phyloP scores from a whole-genome alignment of 768 basidiomycete genomes.

The Tulasnella sp. region DNA sequence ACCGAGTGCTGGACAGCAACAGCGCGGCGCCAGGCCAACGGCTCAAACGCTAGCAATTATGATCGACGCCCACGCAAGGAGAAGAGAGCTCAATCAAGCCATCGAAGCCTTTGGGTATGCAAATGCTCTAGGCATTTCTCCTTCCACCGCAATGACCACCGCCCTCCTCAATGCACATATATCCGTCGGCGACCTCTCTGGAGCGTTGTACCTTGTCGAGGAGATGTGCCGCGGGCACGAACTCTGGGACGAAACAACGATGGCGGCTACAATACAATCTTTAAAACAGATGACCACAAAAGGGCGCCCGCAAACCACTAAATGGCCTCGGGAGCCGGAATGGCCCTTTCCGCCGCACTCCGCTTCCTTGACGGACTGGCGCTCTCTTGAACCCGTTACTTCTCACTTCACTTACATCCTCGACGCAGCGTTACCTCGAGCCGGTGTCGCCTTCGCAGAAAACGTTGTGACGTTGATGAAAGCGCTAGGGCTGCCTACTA shows the following conservation, averaged over 20 bases:
- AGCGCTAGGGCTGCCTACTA: not conserved
- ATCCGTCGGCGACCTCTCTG: slow-evolving; percentile 34
- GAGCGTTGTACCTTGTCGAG: slow-evolving; percentile 44
- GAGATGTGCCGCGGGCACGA: slow-evolving; percentile 31
- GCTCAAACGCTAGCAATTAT: slow-evolving; percentile 52
- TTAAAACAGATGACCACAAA: slow-evolving; percentile 20
- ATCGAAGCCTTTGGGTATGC: slow-evolving; percentile 37
- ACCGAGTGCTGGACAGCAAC: not conserved
- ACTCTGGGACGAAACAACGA: slow-evolving; percentile 19
- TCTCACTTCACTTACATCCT: slow-evolving; percentile 53
- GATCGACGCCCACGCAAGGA: slow-evolving; percentile 43
- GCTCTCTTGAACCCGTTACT: slow-evolving; percentile 27
- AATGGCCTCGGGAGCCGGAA: slow-evolving; percentile 24
- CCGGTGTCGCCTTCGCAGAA: not conserved
- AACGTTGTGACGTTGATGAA: not conserved
- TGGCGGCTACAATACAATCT: slow-evolving; percentile 16
- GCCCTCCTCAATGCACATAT: slow-evolving; percentile 52
- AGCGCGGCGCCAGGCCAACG: slow-evolving; percentile 31
- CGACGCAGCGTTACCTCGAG: slow-evolving; percentile 33
- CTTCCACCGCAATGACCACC: slow-evolving; percentile 32
- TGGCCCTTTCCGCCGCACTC: slow-evolving; percentile 19
- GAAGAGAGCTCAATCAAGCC: slow-evolving; percentile 37
- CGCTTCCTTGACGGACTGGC: slow-evolving; percentile 6
- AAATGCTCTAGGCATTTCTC: slow-evolving; percentile 32
- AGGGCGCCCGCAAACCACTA: slow-evolving; percentile 1